Conservation (phyloP, 202 grass and related monocot species). For the Setaria viridis region DNA sequence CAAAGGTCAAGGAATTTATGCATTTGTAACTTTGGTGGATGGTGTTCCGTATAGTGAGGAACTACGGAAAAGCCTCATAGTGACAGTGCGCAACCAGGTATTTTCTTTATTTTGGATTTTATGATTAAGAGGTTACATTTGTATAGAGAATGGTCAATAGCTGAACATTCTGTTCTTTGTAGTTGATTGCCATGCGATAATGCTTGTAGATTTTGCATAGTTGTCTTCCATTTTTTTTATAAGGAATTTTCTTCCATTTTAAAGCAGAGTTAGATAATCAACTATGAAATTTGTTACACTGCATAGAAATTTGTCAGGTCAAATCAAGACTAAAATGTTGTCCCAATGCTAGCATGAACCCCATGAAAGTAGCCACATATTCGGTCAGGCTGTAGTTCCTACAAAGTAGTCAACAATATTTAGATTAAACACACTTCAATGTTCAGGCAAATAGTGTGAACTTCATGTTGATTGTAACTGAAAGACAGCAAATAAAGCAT, state of each 20-base stretch:
- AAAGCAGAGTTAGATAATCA: conserved; percentile 15
- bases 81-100: conserved; percentile 87
- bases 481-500: not conserved
- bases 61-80: conserved; percentile 76
- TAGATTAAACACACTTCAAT: conserved; percentile 27
- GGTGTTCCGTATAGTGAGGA: conserved; percentile 86
- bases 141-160: not conserved
- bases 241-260: not conserved
- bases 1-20: conserved; percentile 97
- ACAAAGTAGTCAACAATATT: conserved; percentile 6
- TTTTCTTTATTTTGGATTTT: conserved; percentile 25
- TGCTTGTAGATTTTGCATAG: conserved; percentile 10
- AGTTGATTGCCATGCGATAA: not conserved
- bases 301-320: conserved; percentile 18
- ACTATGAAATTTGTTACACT: conserved; percentile 15
- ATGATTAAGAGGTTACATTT: not conserved
- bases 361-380: conserved; percentile 6
- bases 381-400: not conserved
- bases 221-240: not conserved
- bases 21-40: conserved; percentile 90
- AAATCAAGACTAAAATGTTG: conserved; percentile 9
- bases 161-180: not conserved
- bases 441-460: conserved; percentile 30
- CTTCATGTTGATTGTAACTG: conserved; percentile 11
- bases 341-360: conserved; percentile 4